Percentiles rank a stretch among this genome's conserved stretches.
These are phyloP conservation scores for Thelephora ganbajun DNA, from an alignment of 768 basidiomycete genomes.

Conservation along the genomic window DNA sequence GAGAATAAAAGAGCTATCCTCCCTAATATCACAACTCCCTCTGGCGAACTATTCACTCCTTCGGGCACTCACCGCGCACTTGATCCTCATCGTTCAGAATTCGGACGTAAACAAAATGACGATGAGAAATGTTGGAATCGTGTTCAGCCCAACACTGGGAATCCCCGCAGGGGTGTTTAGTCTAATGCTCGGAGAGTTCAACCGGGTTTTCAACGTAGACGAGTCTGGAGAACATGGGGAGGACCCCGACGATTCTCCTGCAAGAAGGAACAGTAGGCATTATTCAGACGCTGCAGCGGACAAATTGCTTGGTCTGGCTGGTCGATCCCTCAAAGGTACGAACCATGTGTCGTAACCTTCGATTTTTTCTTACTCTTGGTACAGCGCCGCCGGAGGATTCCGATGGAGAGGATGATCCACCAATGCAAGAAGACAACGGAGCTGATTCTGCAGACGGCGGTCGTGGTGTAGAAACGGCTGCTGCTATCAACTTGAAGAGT, in stretches of 20 bases:
- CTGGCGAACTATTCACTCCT: slow-evolving; percentile 88
- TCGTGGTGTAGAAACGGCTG: slow-evolving; percentile 14
- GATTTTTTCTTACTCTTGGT: slow-evolving; percentile 11
- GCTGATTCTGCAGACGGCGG: slow-evolving; percentile 31
- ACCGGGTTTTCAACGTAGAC: slow-evolving; percentile 82
- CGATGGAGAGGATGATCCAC: slow-evolving; percentile 55
- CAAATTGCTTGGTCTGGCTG: slow-evolving; percentile 62
- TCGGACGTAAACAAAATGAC: slow-evolving; percentile 92
- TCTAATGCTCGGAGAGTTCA: slow-evolving; percentile 87
- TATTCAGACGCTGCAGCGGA: slow-evolving; percentile 79
- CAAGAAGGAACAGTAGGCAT: slow-evolving; percentile 66
- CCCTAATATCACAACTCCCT: slow-evolving; percentile 78
- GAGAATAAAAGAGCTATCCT: slow-evolving; percentile 74
- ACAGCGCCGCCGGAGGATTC: slow-evolving; percentile 44
- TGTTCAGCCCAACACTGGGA: slow-evolving; percentile 93
- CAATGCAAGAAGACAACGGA: slow-evolving; percentile 60
- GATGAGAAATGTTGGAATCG: slow-evolving; percentile 95
- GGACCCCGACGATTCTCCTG: slow-evolving; percentile 5
- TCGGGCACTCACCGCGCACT: slow-evolving; percentile 86
- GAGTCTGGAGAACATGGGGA: slow-evolving; percentile 21
- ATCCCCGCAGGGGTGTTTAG: slow-evolving; percentile 98
- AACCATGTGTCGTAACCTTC: not conserved
- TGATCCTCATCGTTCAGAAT: slow-evolving; percentile 91
- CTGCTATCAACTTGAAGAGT: slow-evolving; percentile 11
- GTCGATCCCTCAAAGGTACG: slow-evolving; percentile 55